Conservation (phyloP, 345 rosid genomes). For the Corchorus olitorius region DNA sequence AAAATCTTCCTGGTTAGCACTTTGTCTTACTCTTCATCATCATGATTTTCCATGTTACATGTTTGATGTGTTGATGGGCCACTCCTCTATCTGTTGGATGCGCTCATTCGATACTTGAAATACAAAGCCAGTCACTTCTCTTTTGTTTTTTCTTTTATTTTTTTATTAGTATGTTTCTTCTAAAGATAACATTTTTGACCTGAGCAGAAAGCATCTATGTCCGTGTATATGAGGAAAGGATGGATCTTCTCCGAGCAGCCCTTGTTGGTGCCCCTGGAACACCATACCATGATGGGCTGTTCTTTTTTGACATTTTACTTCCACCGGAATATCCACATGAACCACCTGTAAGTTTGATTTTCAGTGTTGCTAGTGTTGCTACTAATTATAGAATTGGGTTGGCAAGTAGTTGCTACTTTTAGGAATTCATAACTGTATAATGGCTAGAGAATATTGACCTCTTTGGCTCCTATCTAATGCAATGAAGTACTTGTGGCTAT, state of each 20-base stretch:
- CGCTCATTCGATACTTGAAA: background rate
- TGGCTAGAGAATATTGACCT: background rate
- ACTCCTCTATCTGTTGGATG: background rate
- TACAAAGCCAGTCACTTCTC: constrained; percentile 2
- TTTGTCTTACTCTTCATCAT: constrained; percentile 8
- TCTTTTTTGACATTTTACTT: constrained; percentile 87
- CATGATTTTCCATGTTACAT: constrained; percentile 9
- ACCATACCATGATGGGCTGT: constrained; percentile 90
- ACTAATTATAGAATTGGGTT: constrained; percentile 10
- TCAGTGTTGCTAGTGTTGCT: constrained; percentile 14
- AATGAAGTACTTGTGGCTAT: background rate
- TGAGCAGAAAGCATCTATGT: constrained; percentile 76
- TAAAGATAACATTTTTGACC: background rate
- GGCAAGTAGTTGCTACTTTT: constrained; percentile 6
- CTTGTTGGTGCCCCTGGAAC: constrained; percentile 85
- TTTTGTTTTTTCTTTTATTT: too few relatives aligned
- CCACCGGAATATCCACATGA: constrained; percentile 84
- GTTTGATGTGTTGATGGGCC: background rate
- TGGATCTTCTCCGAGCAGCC: constrained; percentile 85
- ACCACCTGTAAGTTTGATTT: constrained; percentile 75
- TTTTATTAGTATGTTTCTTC: background rate
- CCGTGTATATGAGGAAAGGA: constrained; percentile 81
- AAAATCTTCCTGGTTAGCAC: constrained; percentile 76
- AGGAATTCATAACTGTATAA: background rate
- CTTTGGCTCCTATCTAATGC: background rate